These are phyloP conservation scores for Lactarius vividus DNA, from an alignment of 768 basidiomycete genomes.

Conservation along the genomic window DNA sequence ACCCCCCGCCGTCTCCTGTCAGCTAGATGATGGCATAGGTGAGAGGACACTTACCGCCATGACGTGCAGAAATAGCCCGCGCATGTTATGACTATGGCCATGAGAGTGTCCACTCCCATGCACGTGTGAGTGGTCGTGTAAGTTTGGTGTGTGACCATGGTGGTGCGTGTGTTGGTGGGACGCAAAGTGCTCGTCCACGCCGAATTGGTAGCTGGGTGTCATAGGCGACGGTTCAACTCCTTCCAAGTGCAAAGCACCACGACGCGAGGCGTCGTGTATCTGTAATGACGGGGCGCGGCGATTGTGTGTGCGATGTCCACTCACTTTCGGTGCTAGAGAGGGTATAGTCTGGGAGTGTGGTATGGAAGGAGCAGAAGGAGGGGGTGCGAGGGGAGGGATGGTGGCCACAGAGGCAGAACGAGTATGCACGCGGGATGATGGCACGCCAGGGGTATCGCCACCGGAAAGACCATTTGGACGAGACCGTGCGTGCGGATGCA, in stretches of 20 bases:
- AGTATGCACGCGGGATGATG: conserved; percentile 28
- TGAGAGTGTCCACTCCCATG: conserved; percentile 47
- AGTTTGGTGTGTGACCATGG: conserved; percentile 40
- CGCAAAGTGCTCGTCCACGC: conserved; percentile 50
- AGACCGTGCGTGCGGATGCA: conserved; percentile 32
- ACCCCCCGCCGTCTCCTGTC: conserved; percentile 7
- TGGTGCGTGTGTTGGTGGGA: conserved; percentile 39
- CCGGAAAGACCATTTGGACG: conserved; percentile 31
- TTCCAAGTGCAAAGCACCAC: conserved; percentile 6
- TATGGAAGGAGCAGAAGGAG: conserved; percentile 31
- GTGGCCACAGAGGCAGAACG: conserved; percentile 28
- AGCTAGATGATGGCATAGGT: conserved; percentile 17
- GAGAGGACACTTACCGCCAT: conserved; percentile 66
- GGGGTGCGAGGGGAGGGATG: conserved; percentile 25
- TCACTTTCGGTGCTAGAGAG: conserved; percentile 3
- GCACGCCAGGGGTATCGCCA: conserved; percentile 8
- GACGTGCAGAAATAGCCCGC: conserved; percentile 96
- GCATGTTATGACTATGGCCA: conserved; percentile 97
- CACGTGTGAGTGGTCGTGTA: conserved; percentile 51
- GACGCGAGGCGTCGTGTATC: conserved; percentile 14
- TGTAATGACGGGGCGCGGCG: conserved; percentile 26
- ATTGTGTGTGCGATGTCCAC: conserved; percentile 8
- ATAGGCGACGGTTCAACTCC: conserved; percentile 48
- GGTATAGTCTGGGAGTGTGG: conserved; percentile 25
- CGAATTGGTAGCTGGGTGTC: conserved; percentile 62